Evolutionary conservation across 192 early-diverging fungal species (phyloP).

Genomic region (Podila verticillata): DNA sequence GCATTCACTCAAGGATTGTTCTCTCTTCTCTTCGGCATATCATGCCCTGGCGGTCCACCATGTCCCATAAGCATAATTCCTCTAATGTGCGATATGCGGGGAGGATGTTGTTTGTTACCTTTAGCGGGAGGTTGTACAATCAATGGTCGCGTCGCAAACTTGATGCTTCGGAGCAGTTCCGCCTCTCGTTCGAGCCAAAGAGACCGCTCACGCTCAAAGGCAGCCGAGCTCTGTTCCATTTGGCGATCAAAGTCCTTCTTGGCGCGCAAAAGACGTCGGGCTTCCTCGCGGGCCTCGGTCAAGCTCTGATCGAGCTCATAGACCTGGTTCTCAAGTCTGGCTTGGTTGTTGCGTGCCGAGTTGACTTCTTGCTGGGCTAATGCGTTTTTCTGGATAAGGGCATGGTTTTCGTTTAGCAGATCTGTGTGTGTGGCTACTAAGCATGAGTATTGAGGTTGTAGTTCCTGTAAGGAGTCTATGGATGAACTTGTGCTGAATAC

Average conservation of each 20-base stretch:
- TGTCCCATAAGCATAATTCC: not conserved
- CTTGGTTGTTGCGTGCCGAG: constrained; percentile 33
- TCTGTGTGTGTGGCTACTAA: constrained; percentile 18
- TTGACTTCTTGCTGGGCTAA: constrained; percentile 47
- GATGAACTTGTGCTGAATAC: constrained; percentile 20
- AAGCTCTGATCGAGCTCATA: constrained; percentile 58
- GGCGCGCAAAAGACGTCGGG: constrained; percentile 40
- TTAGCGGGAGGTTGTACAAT: constrained; percentile 46
- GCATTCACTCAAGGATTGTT: too few species aligned
- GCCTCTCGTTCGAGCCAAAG: constrained; percentile 59
- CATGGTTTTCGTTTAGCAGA: constrained; percentile 40
- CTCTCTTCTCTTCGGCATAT: too few species aligned
- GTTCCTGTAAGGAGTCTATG: constrained; percentile 15
- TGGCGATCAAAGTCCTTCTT: constrained; percentile 59
- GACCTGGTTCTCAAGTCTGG: constrained; percentile 60
- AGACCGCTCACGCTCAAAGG: constrained; percentile 52
- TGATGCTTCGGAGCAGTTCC: constrained; percentile 53
- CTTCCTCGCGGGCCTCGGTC: constrained; percentile 49
- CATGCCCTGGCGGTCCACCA: not conserved
- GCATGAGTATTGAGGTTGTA: not conserved
- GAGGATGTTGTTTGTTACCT: not conserved
- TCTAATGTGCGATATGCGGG: not conserved
- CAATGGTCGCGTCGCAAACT: constrained; percentile 49
- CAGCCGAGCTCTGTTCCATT: constrained; percentile 22
- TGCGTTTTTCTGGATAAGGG: constrained; percentile 45